Evolutionary conservation across 2,329 filamentous ascomycete species (phyloP), one percentile per base, ranked within the genome.

Genomic region (Akanthomyces muscarius): DNA sequence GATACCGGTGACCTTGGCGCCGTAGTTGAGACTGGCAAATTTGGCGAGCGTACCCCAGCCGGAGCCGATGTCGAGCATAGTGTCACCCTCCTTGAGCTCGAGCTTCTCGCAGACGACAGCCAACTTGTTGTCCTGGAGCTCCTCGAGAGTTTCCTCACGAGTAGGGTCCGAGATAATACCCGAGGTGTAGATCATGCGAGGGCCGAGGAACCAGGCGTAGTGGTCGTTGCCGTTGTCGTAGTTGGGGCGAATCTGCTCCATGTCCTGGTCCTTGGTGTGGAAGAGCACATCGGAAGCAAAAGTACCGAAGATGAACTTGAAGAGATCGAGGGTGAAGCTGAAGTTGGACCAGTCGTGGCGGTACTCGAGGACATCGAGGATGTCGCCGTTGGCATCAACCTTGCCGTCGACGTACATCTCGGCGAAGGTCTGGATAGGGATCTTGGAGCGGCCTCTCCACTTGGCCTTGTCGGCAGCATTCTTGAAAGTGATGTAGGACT

Each of bases 191-290:
- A 98, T 92, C 95, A 98, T 99, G 73, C 94, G 93, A 64, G 94
- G 94, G 66, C 95, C 95, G 67, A 98, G 86, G 85, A 98, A 98
- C 92, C 93, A 99, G 75, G 87, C 89, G 83, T 99, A 99, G 81
- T 97, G 97, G 79, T 98, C 95, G 76, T 99, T 92, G 73, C 95
- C 95, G 68, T 92, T 89, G 83, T 98, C 95, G 78, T 99, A 99
- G 82, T 97, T 92, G 77, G 93, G 92, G 74, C 93, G 92, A 63
- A 98, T 93, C 80, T 98, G 95, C 78, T 98, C 94, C 84, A 97
- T 93, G 70, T 98, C 94, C 80, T 97, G 93, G 64, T 90, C 92
- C 64, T 92, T 87, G 70, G 91, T 93, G 82, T 98, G 94, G 83
- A 97, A 88, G 71, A 97, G 89, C 66, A 96, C 85, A 77, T 97